Percentiles rank a stretch among this genome's conserved stretches.
phyloP scores from a whole-genome alignment of 345 rosid species.

The Brassica napus region DNA sequence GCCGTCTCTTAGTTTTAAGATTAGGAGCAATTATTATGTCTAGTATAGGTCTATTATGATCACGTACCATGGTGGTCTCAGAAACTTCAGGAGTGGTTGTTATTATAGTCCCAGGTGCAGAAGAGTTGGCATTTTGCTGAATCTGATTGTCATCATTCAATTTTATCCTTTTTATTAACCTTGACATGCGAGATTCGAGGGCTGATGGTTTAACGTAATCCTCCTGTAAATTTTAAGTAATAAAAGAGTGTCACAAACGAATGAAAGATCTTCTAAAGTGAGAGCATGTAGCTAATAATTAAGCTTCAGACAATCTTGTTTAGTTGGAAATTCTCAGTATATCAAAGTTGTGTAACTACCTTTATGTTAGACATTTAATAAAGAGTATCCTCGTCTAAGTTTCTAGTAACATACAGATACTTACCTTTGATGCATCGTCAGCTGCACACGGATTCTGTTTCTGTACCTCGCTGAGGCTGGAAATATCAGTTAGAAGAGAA shows the following conservation, averaged over 20 bases:
- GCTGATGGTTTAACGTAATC: conserved; percentile 63
- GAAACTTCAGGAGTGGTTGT: conserved; percentile 58
- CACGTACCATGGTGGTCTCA: conserved; percentile 55
- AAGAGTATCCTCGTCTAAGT: not conserved
- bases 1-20: not conserved
- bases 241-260: not conserved
- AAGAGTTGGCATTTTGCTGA: conserved; percentile 49
- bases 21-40: not conserved
- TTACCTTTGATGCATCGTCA: not conserved
- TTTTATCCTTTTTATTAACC: conserved; percentile 40
- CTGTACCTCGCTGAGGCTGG: not conserved
- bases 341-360: not conserved
- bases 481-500: not conserved
- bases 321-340: not conserved
- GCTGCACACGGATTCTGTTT: not conserved
- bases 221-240: conserved; percentile 42
- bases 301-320: not conserved
- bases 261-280: not conserved
- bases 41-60: not conserved
- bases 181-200: conserved; percentile 58
- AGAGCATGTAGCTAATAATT: not conserved
- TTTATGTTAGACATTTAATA: not conserved
- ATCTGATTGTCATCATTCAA: conserved; percentile 41
- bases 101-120: conserved; percentile 63
- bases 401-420: not conserved